These are phyloP conservation scores for Isoetes taiwanensis DNA, from an alignment of 75 land plant genomes.

Conservation along the genomic window DNA sequence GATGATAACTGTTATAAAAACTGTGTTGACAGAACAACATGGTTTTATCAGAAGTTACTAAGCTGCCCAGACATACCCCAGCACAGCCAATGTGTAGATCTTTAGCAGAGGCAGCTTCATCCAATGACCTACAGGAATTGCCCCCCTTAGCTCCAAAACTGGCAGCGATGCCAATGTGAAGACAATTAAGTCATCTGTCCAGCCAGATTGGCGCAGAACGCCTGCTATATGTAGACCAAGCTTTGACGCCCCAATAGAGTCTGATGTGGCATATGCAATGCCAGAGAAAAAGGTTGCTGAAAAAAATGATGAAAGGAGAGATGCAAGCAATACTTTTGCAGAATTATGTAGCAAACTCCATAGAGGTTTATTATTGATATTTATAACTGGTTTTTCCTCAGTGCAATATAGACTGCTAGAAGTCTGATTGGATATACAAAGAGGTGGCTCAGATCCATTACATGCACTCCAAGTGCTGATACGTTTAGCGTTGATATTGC, in stretches of 20 bases:
- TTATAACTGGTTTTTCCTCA: too few relatives aligned
- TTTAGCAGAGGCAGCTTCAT: slow-evolving; percentile 58
- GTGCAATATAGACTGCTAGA: too few relatives aligned
- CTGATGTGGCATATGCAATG: slow-evolving; percentile 33
- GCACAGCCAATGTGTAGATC: slow-evolving; percentile 48
- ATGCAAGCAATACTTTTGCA: too few relatives aligned
- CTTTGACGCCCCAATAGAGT: slow-evolving; percentile 54
- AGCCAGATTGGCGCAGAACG: slow-evolving; percentile 48
- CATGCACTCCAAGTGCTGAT: too few relatives aligned
- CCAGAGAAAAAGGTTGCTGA: slow-evolving; percentile 12
- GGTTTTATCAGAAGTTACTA: too few relatives aligned
- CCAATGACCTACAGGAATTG: slow-evolving; percentile 98
- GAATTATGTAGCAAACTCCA: too few relatives aligned
- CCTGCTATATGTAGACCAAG: slow-evolving; percentile 71
- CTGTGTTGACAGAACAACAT: background rate
- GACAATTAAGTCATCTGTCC: slow-evolving; percentile 82
- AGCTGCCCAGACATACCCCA: slow-evolving; percentile 74
- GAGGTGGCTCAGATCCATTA: too few relatives aligned
- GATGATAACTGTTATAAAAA: background rate
- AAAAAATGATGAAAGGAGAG: background rate
- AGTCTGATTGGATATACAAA: too few relatives aligned
- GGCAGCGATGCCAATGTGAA: slow-evolving; percentile 75
- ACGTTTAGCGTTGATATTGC: too few relatives aligned
- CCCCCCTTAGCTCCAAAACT: slow-evolving; percentile 93
- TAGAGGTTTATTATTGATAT: too few relatives aligned